Percentiles rank a stretch among this genome's conserved stretches.
Evolutionary conservation across 257 asterid species (phyloP).

Genomic region (Catharanthus roseus): DNA sequence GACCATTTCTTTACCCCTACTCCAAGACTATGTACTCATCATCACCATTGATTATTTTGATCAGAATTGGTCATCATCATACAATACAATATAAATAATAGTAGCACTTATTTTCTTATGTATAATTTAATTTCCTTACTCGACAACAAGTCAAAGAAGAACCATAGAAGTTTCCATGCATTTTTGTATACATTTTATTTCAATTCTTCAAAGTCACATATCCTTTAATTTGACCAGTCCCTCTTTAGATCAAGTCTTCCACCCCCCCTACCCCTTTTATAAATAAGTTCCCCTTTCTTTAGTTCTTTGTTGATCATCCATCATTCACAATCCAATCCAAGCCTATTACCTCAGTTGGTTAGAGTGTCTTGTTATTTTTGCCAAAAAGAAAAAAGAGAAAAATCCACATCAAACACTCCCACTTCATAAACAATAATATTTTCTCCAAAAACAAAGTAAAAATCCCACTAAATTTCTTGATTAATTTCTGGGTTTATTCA

Average conservation of each 20-base stretch:
- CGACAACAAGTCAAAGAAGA: not conserved
- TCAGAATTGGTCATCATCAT: conserved; percentile 1
- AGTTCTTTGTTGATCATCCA: not conserved
- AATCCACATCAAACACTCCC: not conserved
- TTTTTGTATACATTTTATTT: not conserved
- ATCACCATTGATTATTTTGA: not conserved
- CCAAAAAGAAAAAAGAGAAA: too few relatives aligned
- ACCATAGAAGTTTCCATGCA: not conserved
- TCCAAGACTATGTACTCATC: not conserved
- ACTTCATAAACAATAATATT: not conserved
- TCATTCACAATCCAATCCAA: not conserved
- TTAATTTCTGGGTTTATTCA: not conserved
- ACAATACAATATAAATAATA: too few relatives aligned
- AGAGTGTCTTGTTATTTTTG: too few relatives aligned
- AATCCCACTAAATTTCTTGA: too few relatives aligned
- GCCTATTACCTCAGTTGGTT: too few relatives aligned
- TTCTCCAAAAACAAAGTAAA: too few relatives aligned
- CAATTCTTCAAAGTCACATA: not conserved
- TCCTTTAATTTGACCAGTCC: not conserved
- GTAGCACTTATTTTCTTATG: too few relatives aligned
- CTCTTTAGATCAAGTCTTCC: conserved; percentile 3
- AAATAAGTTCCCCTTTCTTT: not conserved
- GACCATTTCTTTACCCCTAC: not conserved
- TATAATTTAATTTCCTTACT: not conserved
- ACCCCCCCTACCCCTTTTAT: not conserved